Evolutionary conservation across 768 basidiomycete species (phyloP), one percentile per base, ranked within the genome.

Genomic region (Boletus barrowsii): DNA sequence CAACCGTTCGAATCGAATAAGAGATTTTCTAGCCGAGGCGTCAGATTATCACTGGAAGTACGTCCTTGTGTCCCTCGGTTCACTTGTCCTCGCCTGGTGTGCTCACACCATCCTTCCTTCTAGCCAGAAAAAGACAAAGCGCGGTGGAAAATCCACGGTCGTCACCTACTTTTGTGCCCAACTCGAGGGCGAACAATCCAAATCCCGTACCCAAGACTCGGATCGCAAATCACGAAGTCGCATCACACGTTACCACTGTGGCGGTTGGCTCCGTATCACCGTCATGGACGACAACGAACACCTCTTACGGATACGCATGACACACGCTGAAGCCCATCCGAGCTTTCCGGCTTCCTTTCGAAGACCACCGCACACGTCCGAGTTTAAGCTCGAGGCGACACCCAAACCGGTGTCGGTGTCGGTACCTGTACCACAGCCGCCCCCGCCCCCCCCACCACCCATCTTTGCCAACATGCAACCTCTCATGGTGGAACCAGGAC

Each of bases 41-140:
- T 70, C 69, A 2, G 70, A 70, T 53, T 70, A 72, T 47, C 69
- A 72, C 35, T 70, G 70, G 69, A 70, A 70, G 69, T 70, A 33
- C 6, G 69, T 69, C 33, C 17, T 35, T n/a, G 24, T 26, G 26
- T 24, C 20, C 13, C 13, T 10, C 14, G 10, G 7, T n/a, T 3
- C 2, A 14, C 5, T 37, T n/a, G 17, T 3, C 41, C 37, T 36
- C n/a, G 11, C 14, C 10, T 17, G 9, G 29, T 11, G n/a, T 35
- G 17, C 42, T 48, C 55, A 62, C 37, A 14, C 32, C 20, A 6
- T 22, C 20, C 4, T 26, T 6, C 9, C 29, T 29, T 14, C 15
- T 24, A 70, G 69, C 15, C 69, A 70, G 56, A 70, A 70, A 58
- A 70, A 70, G 59, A 70, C 69, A 7, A 70, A 72, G 42, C 69